Base-by-base conservation (phyloP, 1,139 yeast species). In the Suhomyces atakaporum region DNA sequence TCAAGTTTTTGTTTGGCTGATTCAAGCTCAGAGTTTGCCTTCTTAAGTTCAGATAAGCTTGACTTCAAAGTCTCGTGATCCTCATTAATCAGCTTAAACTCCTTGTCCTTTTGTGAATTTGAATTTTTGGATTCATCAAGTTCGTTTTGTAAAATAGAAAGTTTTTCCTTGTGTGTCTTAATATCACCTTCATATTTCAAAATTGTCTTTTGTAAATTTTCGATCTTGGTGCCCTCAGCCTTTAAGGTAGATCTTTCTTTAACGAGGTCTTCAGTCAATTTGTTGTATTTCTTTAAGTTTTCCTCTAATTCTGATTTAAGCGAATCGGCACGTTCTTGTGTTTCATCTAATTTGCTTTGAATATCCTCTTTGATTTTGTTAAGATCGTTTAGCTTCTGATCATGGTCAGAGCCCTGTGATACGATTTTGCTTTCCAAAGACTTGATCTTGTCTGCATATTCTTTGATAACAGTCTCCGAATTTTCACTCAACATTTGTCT, bases 401-500 rank as follows among this genome's bases (percentile, higher is more conserved):
- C 44, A 36, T 42, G 47, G 3, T 38, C 42, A 2, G 33, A 16
- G 23, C 52, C 49, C 4, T 49, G 35, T 2, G 40, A 37, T 2
- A 39, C 22, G 7, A 60, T 36, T 2, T 42, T 36, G 2, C 36
- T 30, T 37, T 63, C 67, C 25, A 61, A 46, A 7, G 36, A 36
- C 28, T 53, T 58, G n/a, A 75, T 68, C 46, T 67, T 75, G 31
- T 70, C 75, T 7, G 74, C 62, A 44, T 75, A 77, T 39, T 74
- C 77, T 46, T 69, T 60, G 5, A 73, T 62, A 0, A 72, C 60
- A 2, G 75, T 61, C 35, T 75, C 79, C 1, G 84, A 76, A 36
- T 62, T 74, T 43, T 73, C 72, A 41, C 66, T 69, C 14, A 73
- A 50, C 51, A 73, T 57, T 8, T 59, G 63, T 34, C 81, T 57